A percentile compares a stretch with the other conserved stretches of the same genome.
phyloP scores from a whole-genome alignment of 2,329 filamentous ascomycete genomes.

The Xylaria sp. region DNA sequence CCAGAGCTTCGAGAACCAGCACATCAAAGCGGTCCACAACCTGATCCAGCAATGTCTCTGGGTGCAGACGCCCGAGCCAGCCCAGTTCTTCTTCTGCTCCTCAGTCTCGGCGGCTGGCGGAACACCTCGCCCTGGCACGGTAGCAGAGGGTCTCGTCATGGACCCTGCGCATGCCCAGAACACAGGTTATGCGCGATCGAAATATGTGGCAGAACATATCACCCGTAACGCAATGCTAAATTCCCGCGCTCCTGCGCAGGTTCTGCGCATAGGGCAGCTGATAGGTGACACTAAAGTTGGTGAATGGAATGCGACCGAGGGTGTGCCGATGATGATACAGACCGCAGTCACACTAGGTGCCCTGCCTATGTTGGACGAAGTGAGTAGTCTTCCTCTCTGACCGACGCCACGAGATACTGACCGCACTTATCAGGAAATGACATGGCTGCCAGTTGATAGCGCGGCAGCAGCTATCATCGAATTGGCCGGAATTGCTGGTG shows the following conservation, averaged over 20 bases:
- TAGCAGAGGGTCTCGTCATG: slow-evolving; percentile 46
- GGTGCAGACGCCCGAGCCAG: slow-evolving; percentile 41
- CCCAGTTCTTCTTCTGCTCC: slow-evolving; percentile 52
- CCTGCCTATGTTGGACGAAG: slow-evolving; percentile 51
- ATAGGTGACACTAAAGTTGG: slow-evolving; percentile 53
- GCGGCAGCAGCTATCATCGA: slow-evolving; percentile 44
- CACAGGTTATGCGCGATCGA: slow-evolving; percentile 59
- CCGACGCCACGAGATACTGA: neutral
- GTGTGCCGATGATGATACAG: slow-evolving; percentile 55
- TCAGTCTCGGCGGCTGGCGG: slow-evolving; percentile 50
- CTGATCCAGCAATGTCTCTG: slow-evolving; percentile 49
- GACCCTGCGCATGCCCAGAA: slow-evolving; percentile 49
- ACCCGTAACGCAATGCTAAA: slow-evolving; percentile 40
- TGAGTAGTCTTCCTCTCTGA: slow-evolving; percentile 32
- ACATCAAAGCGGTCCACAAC: slow-evolving; percentile 53
- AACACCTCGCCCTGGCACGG: slow-evolving; percentile 44
- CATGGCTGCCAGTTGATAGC: slow-evolving; percentile 49
- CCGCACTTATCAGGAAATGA: slow-evolving; percentile 6
- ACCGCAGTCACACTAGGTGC: slow-evolving; percentile 52
- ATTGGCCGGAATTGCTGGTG: slow-evolving; percentile 34
- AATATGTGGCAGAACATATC: slow-evolving; percentile 55
- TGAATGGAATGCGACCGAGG: slow-evolving; percentile 56
- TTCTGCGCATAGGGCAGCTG: slow-evolving; percentile 53
- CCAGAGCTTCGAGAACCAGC: slow-evolving; percentile 52
- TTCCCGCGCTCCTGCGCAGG: slow-evolving; percentile 43